Base-by-base conservation (phyloP, 257 asterid genomes). In the Salvia miltiorrhiza region DNA sequence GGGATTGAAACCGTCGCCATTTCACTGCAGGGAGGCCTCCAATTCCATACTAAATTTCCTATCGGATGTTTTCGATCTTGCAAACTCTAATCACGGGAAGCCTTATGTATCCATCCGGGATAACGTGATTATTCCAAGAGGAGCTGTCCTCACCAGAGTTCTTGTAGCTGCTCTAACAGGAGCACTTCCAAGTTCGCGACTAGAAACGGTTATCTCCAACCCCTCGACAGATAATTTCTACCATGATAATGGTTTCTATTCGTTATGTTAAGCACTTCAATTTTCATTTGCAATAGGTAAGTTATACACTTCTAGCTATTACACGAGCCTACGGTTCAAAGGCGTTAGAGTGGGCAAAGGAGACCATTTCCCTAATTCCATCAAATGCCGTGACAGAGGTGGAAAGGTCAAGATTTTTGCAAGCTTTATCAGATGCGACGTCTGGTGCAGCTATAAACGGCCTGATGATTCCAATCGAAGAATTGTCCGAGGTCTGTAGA, bases 11-110 rank as follows among this genome's bases (percentile, higher is more conserved):
- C 24, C 53, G 57, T 45, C 69, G 52, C 26, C 10, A 2, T 70
- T 66, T 76, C 68, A 47, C 77, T 83, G 87, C 95, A 94, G 99
- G 93, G 99, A 91, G 77, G 99, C 99, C 65, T 94, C 93, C 65
- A 91, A 90, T 73, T 93, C 97, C 65, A 89, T 93, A 78, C 74
- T 93, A 79, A 87, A 74, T 65, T 93, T 93, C 81, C 82, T 90
- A 66, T 81, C 90, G 0, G 99, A 91, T 76, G 86, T 87, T 59
- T 90, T 93, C 63, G 96, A 93, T 80, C 79, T 87, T 70, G 84
- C 85, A 56, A 90, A 87, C 80, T 83, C 97, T 23, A 74, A 75
- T 63, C 87, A 81, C 1, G 96, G 96, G 50, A 85, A 84, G 69
- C 79, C 76, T 48, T 90, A 81, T 64, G 55, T 85, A 52, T 67